phyloP scores from a whole-genome alignment of 495 filamentous ascomycete species.

The Pseudotulostoma volvatum region DNA sequence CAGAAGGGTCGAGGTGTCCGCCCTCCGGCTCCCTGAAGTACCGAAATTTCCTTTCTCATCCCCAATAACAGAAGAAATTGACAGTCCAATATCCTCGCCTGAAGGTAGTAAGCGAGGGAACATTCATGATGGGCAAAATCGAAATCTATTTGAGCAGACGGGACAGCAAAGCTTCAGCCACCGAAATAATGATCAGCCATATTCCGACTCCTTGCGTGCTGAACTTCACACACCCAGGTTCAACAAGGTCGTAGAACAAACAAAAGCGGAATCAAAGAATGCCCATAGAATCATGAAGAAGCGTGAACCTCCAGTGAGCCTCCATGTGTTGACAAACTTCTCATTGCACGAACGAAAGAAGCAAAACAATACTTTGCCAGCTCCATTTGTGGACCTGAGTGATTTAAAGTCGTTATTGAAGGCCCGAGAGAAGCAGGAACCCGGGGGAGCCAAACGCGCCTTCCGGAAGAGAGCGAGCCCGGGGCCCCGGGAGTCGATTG shows the following conservation, averaged over 20 bases:
- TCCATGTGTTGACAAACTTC: conserved; percentile 48
- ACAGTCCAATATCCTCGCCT: conserved; percentile 22
- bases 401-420: conserved; percentile 25
- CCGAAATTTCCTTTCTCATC: conserved; percentile 30
- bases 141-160: neutral
- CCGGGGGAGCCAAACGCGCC: conserved; percentile 11
- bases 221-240: neutral
- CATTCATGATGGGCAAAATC: neutral
- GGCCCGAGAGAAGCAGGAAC: conserved; percentile 21
- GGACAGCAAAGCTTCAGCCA: too few relatives aligned
- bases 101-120: conserved; percentile 18
- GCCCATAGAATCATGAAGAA: conserved; percentile 19
- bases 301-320: conserved; percentile 36
- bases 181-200: too few relatives aligned
- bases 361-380: conserved; percentile 4
- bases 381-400: conserved; percentile 22
- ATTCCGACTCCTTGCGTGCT: neutral
- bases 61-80: conserved; percentile 28
- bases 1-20: neutral
- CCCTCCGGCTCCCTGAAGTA: conserved; percentile 15
- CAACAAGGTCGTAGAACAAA: neutral
- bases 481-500: conserved; percentile 10
- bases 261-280: conserved; percentile 1
- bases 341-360: conserved; percentile 11
- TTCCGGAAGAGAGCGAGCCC: conserved; percentile 11